A percentile compares a stretch with the other conserved stretches of the same genome.
Conservation (phyloP, 208 protist genomes). For the Wallacemonas sp. region DNA sequence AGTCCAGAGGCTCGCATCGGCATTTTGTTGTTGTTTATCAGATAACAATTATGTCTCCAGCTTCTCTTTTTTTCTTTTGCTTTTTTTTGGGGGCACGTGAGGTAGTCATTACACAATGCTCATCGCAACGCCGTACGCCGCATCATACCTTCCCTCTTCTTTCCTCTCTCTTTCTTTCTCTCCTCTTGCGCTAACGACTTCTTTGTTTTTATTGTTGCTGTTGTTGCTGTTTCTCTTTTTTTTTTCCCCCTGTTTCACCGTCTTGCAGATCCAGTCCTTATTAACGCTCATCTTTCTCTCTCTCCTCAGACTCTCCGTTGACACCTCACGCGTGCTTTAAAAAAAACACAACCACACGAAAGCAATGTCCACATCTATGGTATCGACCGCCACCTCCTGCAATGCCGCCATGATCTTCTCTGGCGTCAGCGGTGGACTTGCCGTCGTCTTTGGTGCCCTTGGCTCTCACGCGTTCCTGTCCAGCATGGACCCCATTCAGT, state of each 20-base stretch:
- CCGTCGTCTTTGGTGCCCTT: constrained; percentile 42
- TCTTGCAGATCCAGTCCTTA: background rate
- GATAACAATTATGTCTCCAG: too few relatives aligned
- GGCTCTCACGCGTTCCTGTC: constrained; percentile 53
- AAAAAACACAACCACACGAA: background rate
- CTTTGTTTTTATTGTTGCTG: background rate
- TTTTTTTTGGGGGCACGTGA: too few relatives aligned
- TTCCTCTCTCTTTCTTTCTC: constrained; percentile 5
- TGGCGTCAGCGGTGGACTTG: constrained; percentile 37
- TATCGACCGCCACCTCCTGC: constrained; percentile 11
- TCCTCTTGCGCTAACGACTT: constrained; percentile 8
- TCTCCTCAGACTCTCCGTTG: background rate
- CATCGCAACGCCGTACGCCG: background rate
- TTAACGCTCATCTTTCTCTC: background rate
- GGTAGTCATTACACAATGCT: too few relatives aligned
- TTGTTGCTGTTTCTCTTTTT: background rate
- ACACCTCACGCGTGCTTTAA: background rate
- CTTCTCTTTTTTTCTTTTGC: too few relatives aligned
- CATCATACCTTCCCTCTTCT: background rate
- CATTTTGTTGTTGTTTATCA: too few relatives aligned
- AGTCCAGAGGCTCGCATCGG: too few relatives aligned
- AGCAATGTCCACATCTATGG: constrained; percentile 11
- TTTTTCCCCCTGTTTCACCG: background rate
- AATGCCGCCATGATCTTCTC: constrained; percentile 18
- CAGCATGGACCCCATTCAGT: constrained; percentile 44